Percentiles rank a stretch among this genome's conserved stretches.
Conservation (phyloP, 148 eudicot species). For the Camellia granthamiana region DNA sequence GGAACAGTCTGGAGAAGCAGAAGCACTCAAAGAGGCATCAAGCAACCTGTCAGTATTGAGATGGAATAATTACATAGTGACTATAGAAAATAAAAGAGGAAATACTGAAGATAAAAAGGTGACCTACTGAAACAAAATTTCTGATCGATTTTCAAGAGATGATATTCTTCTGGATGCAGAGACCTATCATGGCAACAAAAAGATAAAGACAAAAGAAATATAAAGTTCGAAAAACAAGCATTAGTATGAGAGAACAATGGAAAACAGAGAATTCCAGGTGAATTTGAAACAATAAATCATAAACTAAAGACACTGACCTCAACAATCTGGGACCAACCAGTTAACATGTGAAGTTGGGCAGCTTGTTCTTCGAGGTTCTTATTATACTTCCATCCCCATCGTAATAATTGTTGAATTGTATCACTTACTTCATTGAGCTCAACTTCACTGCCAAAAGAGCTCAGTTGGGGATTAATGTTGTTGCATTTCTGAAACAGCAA, state of each 20-base stretch:
- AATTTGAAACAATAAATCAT: not conserved
- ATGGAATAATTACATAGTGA: slow-evolving; percentile 4
- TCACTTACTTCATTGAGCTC: slow-evolving; percentile 82
- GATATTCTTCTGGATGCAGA: slow-evolving; percentile 87
- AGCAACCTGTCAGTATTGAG: slow-evolving; percentile 56
- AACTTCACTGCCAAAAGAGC: slow-evolving; percentile 61
- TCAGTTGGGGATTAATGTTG: slow-evolving; percentile 46
- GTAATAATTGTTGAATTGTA: slow-evolving; percentile 65
- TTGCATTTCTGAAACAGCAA: slow-evolving; percentile 38
- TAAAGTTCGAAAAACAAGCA: not conserved
- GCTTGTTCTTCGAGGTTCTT: slow-evolving; percentile 96
- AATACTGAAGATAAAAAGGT: slow-evolving; percentile 9
- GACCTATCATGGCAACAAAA: slow-evolving; percentile 39
- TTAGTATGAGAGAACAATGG: not conserved
- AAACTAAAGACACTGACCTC: slow-evolving; percentile 47
- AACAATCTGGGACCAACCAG: slow-evolving; percentile 91
- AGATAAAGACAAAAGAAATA: not conserved
- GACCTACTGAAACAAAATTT: slow-evolving; percentile 81
- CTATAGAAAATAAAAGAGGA: not conserved
- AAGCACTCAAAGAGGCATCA: slow-evolving; percentile 80
- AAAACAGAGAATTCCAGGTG: slow-evolving; percentile 5
- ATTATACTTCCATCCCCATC: slow-evolving; percentile 99
- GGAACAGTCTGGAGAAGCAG: slow-evolving; percentile 87
- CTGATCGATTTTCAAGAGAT: slow-evolving; percentile 65
- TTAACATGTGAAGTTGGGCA: slow-evolving; percentile 98